phyloP scores from a whole-genome alignment of 495 filamentous ascomycete genomes.

The Xylaria grammica region DNA sequence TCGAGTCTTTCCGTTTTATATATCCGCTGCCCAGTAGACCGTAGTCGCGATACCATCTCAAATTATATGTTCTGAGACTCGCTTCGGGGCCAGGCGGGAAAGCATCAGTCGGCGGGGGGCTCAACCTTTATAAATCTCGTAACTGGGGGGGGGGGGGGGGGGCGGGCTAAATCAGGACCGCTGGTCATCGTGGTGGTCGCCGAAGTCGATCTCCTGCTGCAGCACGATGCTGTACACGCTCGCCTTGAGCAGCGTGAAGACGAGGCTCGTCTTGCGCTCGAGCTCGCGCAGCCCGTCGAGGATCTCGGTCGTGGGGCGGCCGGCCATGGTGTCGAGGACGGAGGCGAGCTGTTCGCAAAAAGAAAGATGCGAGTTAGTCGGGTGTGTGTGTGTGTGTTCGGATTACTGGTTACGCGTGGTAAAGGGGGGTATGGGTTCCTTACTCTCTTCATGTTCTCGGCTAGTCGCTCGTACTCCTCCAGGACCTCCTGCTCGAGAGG shows the following conservation, averaged over 20 bases:
- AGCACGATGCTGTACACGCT: conserved; percentile 98
- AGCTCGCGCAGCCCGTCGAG: conserved; percentile 84
- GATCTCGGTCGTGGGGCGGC: conserved; percentile 69
- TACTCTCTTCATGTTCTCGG: conserved; percentile 92
- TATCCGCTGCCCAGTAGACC: background rate
- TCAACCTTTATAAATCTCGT: no score
- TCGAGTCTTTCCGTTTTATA: no score
- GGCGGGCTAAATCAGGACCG: background rate
- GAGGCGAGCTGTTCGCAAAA: conserved; percentile 57
- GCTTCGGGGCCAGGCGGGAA: no score
- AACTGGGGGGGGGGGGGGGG: background rate
- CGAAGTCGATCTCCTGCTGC: conserved; percentile 87
- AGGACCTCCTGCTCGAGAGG: conserved; percentile 92
- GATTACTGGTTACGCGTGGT: no score
- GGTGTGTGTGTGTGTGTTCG: background rate
- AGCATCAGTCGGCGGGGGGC: no score
- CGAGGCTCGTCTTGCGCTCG: conserved; percentile 90
- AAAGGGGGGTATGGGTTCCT: conserved; percentile 34
- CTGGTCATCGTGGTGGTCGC: conserved; percentile 51
- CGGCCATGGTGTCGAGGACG: conserved; percentile 65
- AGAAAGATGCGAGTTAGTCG: background rate
- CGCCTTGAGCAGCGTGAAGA: conserved; percentile 94
- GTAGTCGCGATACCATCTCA: no score
- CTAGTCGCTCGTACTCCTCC: conserved; percentile 86
- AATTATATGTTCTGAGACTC: no score